Evolutionary conservation across 2,329 filamentous ascomycete species (phyloP).

Genomic region (Aspergillus proliferans): DNA sequence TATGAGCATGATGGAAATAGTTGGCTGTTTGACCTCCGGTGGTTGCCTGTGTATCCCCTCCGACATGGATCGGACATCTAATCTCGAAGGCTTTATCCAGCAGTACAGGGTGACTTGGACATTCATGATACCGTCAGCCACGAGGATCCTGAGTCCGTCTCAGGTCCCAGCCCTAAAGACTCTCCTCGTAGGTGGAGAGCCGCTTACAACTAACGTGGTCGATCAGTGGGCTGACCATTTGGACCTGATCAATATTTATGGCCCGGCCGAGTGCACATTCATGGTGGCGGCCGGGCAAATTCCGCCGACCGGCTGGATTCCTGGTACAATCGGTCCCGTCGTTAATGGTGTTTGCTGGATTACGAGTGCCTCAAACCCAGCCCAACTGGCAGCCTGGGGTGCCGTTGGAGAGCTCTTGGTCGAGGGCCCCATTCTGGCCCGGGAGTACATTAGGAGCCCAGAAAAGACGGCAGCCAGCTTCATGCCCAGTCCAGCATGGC

Average conservation of each 20-base stretch:
- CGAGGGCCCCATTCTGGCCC: background rate
- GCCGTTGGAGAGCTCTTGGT: background rate
- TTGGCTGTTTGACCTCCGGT: slow-evolving; percentile 35
- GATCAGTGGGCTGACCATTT: slow-evolving; percentile 55
- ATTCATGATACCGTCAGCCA: slow-evolving; percentile 42
- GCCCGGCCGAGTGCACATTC: slow-evolving; percentile 25
- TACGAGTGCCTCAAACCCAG: background rate
- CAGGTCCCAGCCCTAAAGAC: slow-evolving; percentile 37
- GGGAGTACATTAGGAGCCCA: background rate
- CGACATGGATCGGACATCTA: slow-evolving; percentile 42
- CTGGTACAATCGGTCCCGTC: background rate
- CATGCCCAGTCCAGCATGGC: background rate
- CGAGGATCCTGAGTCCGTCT: slow-evolving; percentile 34
- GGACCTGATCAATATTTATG: slow-evolving; percentile 35
- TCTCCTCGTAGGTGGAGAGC: slow-evolving; percentile 44
- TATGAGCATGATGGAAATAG: slow-evolving; percentile 36
- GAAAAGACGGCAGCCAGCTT: background rate
- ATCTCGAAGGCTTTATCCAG: slow-evolving; percentile 42
- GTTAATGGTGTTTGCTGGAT: background rate
- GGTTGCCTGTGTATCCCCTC: slow-evolving; percentile 46
- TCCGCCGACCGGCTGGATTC: background rate
- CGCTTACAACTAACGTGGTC: slow-evolving; percentile 67
- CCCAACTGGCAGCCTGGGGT: background rate
- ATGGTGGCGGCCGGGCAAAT: background rate
- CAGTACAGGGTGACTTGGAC: slow-evolving; percentile 46